These are phyloP conservation scores for Sporothrix inflata DNA, from an alignment of 2,329 filamentous ascomycete species.

Conservation along the genomic window DNA sequence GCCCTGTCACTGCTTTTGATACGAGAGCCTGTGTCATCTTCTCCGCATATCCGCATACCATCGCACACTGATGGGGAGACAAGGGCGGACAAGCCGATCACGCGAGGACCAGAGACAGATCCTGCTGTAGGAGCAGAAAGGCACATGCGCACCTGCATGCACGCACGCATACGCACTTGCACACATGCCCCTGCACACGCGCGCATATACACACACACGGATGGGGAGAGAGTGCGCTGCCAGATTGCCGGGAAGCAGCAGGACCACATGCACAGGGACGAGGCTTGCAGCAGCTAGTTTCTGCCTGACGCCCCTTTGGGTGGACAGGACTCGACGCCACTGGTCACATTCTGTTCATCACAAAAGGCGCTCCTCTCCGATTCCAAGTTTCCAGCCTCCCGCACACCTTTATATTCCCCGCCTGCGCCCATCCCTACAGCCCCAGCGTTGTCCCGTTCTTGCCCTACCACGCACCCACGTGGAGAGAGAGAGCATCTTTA, in stretches of 20 bases:
- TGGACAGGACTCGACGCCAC: background rate
- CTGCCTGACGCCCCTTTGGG: background rate
- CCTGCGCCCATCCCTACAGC: background rate
- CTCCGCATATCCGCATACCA: constrained; percentile 3
- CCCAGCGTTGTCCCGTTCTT: background rate
- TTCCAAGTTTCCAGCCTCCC: background rate
- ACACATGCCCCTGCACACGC: background rate
- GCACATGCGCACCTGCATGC: constrained; percentile 10
- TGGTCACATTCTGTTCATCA: background rate
- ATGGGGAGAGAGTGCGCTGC: background rate
- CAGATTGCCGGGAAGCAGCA: background rate
- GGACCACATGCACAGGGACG: background rate
- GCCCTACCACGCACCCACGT: constrained; percentile 24
- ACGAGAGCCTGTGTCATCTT: background rate
- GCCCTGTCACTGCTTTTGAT: background rate
- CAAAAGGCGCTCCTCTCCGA: background rate
- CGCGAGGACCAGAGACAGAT: background rate
- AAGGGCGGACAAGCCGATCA: background rate
- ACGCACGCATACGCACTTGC: background rate
- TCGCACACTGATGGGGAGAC: background rate
- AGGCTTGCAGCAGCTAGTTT: constrained; percentile 10
- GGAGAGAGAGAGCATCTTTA: background rate
- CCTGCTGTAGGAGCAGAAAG: background rate
- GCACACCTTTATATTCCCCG: constrained; percentile 5
- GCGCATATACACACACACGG: background rate